phyloP scores from a whole-genome alignment of 2,329 filamentous ascomycete genomes.

The Lasiodiplodia gonubiensis region DNA sequence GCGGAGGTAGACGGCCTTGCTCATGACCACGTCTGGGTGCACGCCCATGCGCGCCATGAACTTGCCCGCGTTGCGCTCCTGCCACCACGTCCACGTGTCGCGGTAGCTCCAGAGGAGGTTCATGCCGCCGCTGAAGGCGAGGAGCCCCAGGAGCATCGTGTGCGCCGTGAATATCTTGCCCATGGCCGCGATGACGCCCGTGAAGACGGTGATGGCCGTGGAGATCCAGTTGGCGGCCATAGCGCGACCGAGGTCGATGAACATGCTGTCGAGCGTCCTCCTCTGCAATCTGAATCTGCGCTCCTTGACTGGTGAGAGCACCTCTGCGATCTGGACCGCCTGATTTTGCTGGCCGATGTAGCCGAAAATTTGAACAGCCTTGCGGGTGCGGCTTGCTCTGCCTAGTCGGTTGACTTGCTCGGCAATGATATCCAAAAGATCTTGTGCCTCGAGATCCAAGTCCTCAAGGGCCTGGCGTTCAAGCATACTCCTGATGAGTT shows the following conservation, averaged over 20 bases:
- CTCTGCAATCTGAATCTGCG: slow-evolving; percentile 53
- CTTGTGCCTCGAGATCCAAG: slow-evolving; percentile 72
- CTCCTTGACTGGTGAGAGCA: slow-evolving; percentile 44
- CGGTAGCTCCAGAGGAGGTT: slow-evolving; percentile 79
- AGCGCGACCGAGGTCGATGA: slow-evolving; percentile 14
- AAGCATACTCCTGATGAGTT: slow-evolving; percentile 43
- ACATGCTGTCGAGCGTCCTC: slow-evolving; percentile 58
- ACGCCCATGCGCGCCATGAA: slow-evolving; percentile 87
- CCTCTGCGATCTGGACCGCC: slow-evolving; percentile 55
- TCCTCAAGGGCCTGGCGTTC: slow-evolving; percentile 75
- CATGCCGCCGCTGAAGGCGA: slow-evolving; percentile 70
- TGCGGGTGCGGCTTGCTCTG: slow-evolving; percentile 73
- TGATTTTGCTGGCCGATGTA: slow-evolving; percentile 72
- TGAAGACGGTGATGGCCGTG: slow-evolving; percentile 77
- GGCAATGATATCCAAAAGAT: slow-evolving; percentile 75
- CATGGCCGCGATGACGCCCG: slow-evolving; percentile 68
- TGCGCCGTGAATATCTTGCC: slow-evolving; percentile 75
- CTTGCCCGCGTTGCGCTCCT: slow-evolving; percentile 75
- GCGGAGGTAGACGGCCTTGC: slow-evolving; percentile 79
- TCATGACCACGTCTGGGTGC: slow-evolving; percentile 78
- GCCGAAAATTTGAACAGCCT: slow-evolving; percentile 80
- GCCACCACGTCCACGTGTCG: slow-evolving; percentile 80
- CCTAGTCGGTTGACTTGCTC: slow-evolving; percentile 79
- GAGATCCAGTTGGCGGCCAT: slow-evolving; percentile 59
- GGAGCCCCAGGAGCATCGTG: slow-evolving; percentile 71